Evolutionary conservation across 768 basidiomycete genomes (phyloP).

Genomic region (Boletus reticuloceps): DNA sequence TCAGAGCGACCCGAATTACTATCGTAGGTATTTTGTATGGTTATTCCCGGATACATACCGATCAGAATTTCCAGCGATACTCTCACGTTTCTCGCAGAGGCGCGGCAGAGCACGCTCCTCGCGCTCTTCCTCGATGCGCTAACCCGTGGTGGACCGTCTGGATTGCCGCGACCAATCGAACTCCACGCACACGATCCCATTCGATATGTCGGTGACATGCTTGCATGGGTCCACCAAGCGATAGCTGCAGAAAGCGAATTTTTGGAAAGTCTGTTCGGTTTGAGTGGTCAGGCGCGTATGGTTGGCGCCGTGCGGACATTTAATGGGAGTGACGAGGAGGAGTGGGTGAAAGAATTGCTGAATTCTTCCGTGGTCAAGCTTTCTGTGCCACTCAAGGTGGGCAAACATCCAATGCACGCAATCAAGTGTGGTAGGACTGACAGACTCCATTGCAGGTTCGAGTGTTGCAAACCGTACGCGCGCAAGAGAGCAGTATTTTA

Average conservation of each 20-base stretch:
- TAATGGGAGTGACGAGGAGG: constrained; percentile 62
- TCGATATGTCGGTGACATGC: constrained; percentile 96
- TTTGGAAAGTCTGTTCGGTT: constrained; percentile 80
- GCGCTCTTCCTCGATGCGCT: constrained; percentile 81
- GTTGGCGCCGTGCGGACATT: constrained; percentile 67
- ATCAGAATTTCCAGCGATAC: constrained; percentile 55
- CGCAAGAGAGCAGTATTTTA: constrained; percentile 90
- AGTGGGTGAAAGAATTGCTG: constrained; percentile 77
- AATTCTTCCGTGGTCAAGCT: constrained; percentile 83
- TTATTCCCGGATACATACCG: background rate
- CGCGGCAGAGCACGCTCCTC: constrained; percentile 77
- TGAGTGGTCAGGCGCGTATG: constrained; percentile 57
- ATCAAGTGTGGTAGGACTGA: background rate
- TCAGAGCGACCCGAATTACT: constrained; percentile 75
- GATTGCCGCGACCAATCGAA: constrained; percentile 89
- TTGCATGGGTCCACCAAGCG: constrained; percentile 96
- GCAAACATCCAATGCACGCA: background rate
- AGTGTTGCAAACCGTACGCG: constrained; percentile 89
- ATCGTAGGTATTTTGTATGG: constrained; percentile 17
- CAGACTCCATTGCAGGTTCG: constrained; percentile 50
- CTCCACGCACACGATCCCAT: constrained; percentile 97
- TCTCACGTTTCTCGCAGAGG: constrained; percentile 71
- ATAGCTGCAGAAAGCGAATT: constrained; percentile 96
- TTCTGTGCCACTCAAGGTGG: constrained; percentile 84
- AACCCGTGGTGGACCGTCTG: constrained; percentile 83